Conservation (phyloP, 169 alveolate genomes). For the Plasmodium gaboni region DNA sequence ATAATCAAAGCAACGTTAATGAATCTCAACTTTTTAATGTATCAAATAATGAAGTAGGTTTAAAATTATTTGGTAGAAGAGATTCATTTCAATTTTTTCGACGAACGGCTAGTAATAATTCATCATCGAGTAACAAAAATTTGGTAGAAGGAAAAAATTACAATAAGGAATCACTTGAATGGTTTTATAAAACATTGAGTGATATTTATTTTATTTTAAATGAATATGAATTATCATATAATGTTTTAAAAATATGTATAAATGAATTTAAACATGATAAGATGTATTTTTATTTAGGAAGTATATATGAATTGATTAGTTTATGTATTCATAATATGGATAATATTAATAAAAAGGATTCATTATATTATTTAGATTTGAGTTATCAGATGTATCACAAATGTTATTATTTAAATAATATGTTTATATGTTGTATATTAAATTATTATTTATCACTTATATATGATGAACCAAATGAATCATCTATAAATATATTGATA, state of each 20-base stretch:
- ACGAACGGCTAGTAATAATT: neutral
- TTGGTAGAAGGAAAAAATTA: neutral
- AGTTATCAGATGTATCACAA: constrained; percentile 57
- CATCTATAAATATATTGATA: constrained; percentile 17
- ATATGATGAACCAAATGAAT: constrained; percentile 25
- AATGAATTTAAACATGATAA: constrained; percentile 61
- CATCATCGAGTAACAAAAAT: neutral
- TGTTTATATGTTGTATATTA: constrained; percentile 50
- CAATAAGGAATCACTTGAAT: constrained; percentile 31
- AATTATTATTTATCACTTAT: constrained; percentile 47
- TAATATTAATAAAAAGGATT: constrained; percentile 36
- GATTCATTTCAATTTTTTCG: neutral
- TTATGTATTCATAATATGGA: constrained; percentile 45
- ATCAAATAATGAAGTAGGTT: neutral
- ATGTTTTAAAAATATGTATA: constrained; percentile 39
- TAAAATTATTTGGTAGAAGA: neutral
- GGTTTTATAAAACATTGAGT: constrained; percentile 48
- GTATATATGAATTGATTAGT: constrained; percentile 32
- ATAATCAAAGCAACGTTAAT: neutral
- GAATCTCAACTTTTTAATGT: neutral
- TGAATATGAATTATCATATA: constrained; percentile 42
- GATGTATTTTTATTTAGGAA: constrained; percentile 32
- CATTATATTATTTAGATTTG: constrained; percentile 44
- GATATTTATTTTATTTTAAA: constrained; percentile 40
- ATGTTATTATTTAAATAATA: constrained; percentile 24